Percentiles rank a stretch among this genome's conserved stretches.
phyloP scores from a whole-genome alignment of 1,139 yeast species.

The Lodderomyces margitis region DNA sequence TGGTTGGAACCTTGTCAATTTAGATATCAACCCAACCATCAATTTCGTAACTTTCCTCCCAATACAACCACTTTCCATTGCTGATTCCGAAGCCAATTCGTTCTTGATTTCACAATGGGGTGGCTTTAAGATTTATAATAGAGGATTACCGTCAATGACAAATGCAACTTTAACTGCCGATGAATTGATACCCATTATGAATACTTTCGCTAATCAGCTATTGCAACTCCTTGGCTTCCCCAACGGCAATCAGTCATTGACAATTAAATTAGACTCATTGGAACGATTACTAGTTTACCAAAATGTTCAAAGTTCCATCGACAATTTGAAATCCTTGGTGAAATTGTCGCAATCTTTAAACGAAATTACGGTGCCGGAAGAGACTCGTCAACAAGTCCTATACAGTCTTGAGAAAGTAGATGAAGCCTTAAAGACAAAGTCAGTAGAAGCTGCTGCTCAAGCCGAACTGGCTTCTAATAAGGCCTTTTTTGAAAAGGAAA shows the following conservation, averaged over 20 bases:
- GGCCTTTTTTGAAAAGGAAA: conserved; percentile 89
- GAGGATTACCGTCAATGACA: conserved; percentile 28
- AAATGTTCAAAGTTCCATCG: conserved; percentile 49
- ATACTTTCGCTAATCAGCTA: conserved; percentile 71
- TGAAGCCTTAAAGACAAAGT: conserved; percentile 31
- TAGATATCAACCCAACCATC: conserved; percentile 60
- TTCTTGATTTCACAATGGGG: conserved; percentile 95
- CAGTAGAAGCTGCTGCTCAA: conserved; percentile 53
- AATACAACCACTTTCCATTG: conserved; percentile 42
- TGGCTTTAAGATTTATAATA: conserved; percentile 54
- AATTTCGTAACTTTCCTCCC: conserved; percentile 72
- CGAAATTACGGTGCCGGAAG: conserved; percentile 78
- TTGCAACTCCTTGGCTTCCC: conserved; percentile 66
- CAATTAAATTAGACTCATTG: conserved; percentile 62
- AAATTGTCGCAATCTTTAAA: conserved; percentile 43
- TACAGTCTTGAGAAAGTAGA: conserved; percentile 36
- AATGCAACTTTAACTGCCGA: conserved; percentile 26
- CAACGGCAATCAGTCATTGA: conserved; percentile 40
- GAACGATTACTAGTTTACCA: conserved; percentile 56
- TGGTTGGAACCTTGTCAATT: conserved; percentile 68
- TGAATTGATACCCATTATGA: conserved; percentile 59
- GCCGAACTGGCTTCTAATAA: conserved; percentile 60
- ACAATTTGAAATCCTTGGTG: conserved; percentile 13
- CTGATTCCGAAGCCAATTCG: conserved; percentile 55
- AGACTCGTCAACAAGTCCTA: conserved; percentile 51